These are phyloP conservation scores for Lactarius hengduanensis DNA, from an alignment of 768 basidiomycete species.

Conservation along the genomic window DNA sequence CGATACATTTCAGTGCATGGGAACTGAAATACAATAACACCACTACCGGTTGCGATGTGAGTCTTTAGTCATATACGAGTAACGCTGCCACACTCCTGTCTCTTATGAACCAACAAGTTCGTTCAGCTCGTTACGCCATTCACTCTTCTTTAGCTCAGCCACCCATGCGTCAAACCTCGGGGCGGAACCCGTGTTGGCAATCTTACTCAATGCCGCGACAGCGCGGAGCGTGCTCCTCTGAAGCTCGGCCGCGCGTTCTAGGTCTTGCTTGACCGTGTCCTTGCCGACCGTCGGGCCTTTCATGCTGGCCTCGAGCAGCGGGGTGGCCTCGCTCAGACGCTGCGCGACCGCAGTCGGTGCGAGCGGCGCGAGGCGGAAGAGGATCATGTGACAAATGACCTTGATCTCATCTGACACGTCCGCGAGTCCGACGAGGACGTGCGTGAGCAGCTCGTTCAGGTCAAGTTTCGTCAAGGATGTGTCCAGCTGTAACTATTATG, in stretches of 20 bases:
- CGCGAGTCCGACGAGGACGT: conserved; percentile 76
- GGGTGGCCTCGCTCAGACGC: conserved; percentile 80
- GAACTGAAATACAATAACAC: conserved; percentile 10
- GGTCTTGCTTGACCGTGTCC: conserved; percentile 93
- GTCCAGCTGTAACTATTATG: conserved; percentile 58
- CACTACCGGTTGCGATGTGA: background rate
- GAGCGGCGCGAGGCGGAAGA: conserved; percentile 85
- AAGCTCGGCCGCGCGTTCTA: conserved; percentile 85
- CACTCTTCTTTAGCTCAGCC: conserved; percentile 65
- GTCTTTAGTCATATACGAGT: background rate
- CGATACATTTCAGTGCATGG: background rate
- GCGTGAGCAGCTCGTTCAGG: conserved; percentile 77
- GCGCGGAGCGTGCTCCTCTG: conserved; percentile 89
- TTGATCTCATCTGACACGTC: conserved; percentile 98
- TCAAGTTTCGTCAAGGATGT: conserved; percentile 89
- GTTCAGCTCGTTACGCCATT: conserved; percentile 70
- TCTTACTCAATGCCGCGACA: conserved; percentile 81
- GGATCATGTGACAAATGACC: conserved; percentile 92
- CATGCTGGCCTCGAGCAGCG: conserved; percentile 84
- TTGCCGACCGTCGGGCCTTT: conserved; percentile 86
- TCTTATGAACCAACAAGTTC: conserved; percentile 44
- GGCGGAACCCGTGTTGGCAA: conserved; percentile 59
- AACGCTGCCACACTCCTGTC: background rate
- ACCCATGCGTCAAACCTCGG: conserved; percentile 79
- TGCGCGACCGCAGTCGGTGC: conserved; percentile 82